Evolutionary conservation across 202 grass and related monocot genomes (phyloP).

Genomic region (Schoenoplectus triqueter): DNA sequence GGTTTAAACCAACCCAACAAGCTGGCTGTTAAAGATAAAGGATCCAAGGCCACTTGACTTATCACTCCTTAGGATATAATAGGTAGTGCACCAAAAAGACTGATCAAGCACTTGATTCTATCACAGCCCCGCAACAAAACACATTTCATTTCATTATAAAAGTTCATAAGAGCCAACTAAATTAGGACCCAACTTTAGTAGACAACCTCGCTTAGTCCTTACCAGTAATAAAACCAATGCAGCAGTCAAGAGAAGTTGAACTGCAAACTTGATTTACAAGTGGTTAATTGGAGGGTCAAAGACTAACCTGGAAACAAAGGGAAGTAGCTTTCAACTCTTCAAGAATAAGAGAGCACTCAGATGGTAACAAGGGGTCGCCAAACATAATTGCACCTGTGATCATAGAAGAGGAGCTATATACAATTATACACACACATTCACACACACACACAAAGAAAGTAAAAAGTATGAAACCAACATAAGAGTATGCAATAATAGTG

Average conservation of each 20-base stretch:
- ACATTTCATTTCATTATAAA: not conserved
- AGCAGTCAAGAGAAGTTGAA: not conserved
- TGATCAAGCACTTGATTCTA: not conserved
- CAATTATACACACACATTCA: not conserved
- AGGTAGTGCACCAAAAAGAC: not conserved
- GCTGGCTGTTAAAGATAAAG: not conserved
- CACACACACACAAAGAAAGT: not conserved
- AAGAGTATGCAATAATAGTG: not conserved
- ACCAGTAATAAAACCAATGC: constrained; percentile 5
- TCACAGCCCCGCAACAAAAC: not conserved
- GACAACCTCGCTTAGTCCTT: not conserved
- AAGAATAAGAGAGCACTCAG: constrained; percentile 87
- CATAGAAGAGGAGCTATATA: constrained; percentile 27
- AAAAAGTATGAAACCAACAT: not conserved
- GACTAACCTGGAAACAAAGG: constrained; percentile 83
- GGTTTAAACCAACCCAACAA: not conserved
- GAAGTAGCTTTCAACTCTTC: constrained; percentile 92
- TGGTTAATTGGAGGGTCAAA: not conserved
- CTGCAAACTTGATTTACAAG: not conserved
- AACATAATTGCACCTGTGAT: constrained; percentile 93
- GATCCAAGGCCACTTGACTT: not conserved
- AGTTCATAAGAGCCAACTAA: not conserved
- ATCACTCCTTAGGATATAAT: not conserved
- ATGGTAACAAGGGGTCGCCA: constrained; percentile 82
- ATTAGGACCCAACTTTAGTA: not conserved